Evolutionary conservation across 495 filamentous ascomycete genomes (phyloP).

Genomic region (Podospora pseudopauciseta): DNA sequence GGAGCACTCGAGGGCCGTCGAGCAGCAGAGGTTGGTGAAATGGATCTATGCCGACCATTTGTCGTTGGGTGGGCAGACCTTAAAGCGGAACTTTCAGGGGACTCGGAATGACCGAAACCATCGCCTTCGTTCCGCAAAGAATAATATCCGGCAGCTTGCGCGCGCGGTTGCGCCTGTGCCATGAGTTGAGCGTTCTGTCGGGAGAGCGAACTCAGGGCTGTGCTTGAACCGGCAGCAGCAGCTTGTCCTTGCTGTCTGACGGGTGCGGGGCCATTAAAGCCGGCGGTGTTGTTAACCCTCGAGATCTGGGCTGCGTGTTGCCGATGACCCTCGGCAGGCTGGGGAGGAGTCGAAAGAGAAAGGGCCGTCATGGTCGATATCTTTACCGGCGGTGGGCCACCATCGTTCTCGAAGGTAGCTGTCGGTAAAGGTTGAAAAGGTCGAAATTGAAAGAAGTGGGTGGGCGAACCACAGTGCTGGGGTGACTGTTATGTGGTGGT

Average conservation of each 20-base stretch:
- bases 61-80: conserved; percentile 6
- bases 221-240: neutral
- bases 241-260: conserved; percentile 11
- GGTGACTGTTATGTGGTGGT: neutral
- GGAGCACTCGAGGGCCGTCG: conserved; percentile 35
- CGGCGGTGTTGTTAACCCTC: conserved; percentile 11
- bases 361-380: conserved; percentile 31
- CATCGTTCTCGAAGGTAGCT: conserved; percentile 19
- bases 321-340: conserved; percentile 17
- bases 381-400: conserved; percentile 13
- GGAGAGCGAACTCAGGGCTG: neutral
- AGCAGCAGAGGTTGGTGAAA: conserved; percentile 13
- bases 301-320: conserved; percentile 18
- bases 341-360: conserved; percentile 21
- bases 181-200: neutral
- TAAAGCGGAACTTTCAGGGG: conserved; percentile 7
- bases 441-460: neutral
- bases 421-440: neutral
- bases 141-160: neutral
- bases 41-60: conserved; percentile 17
- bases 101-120: conserved; percentile 9
- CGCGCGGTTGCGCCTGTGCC: neutral
- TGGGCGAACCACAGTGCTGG: neutral
- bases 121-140: neutral
- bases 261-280: conserved; percentile 18